Conservation (phyloP, 495 filamentous ascomycete genomes). For the Clavariopsis aquatica region DNA sequence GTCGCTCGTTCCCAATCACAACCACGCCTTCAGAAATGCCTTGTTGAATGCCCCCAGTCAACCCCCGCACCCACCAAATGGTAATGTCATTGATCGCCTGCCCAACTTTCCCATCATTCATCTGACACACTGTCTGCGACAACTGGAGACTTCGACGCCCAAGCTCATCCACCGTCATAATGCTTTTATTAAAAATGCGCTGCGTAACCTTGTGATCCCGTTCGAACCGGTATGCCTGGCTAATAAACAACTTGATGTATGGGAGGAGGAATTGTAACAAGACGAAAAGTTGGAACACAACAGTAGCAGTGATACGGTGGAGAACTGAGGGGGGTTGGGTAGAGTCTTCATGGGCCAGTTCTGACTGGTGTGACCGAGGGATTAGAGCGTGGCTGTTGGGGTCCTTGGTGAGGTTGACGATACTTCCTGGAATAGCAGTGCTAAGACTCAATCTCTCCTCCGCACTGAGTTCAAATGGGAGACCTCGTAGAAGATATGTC, state of each 20-base stretch:
- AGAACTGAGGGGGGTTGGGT: slow-evolving; percentile 51
- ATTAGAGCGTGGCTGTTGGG: slow-evolving; percentile 45
- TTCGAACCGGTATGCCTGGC: slow-evolving; percentile 60
- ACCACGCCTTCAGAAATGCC: slow-evolving; percentile 63
- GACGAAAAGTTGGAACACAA: slow-evolving; percentile 59
- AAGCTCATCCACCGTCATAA: slow-evolving; percentile 55
- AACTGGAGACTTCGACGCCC: slow-evolving; percentile 55
- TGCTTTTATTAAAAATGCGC: slow-evolving; percentile 51
- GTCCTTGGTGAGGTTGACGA: slow-evolving; percentile 22
- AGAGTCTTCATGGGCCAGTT: slow-evolving; percentile 5
- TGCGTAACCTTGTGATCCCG: slow-evolving; percentile 63
- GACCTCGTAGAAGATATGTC: slow-evolving; percentile 64
- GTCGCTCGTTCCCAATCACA: slow-evolving; percentile 21
- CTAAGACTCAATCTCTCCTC: slow-evolving; percentile 52
- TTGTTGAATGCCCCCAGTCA: slow-evolving; percentile 65
- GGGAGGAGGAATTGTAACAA: slow-evolving; percentile 59
- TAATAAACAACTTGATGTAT: slow-evolving; percentile 57
- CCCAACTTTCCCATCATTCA: slow-evolving; percentile 61
- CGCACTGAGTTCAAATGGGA: slow-evolving; percentile 60
- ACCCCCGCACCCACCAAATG: slow-evolving; percentile 59
- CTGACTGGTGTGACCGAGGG: slow-evolving; percentile 7
- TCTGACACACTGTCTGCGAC: slow-evolving; percentile 52
- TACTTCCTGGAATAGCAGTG: slow-evolving; percentile 48
- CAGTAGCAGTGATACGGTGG: slow-evolving; percentile 58
- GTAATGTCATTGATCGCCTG: slow-evolving; percentile 53